Evolutionary conservation across 2,329 filamentous ascomycete genomes (phyloP), one percentile per base, ranked within the genome.

Genomic region (Biscogniauxia marginata): DNA sequence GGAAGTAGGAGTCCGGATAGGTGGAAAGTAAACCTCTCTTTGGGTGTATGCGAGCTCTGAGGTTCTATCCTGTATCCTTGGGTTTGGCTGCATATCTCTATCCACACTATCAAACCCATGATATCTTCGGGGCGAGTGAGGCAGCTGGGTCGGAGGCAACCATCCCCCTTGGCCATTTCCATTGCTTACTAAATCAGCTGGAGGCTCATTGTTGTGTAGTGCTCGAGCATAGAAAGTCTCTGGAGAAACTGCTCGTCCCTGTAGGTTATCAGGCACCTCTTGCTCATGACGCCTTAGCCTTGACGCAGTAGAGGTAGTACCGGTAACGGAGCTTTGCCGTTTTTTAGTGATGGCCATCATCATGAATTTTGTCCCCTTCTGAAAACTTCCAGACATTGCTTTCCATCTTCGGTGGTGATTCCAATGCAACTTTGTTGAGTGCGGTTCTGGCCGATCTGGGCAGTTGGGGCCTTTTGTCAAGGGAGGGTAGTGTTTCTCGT

Each of bases 401-500:
- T 39, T 39, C 30, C 13, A 39, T 16, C 13, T 39, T 5, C 9
- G 30, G n/a, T 9, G 9, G 7, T 11, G 6, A 9, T 39, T 39
- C 9, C 30, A 9, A n/a, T n/a, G n/a, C n/a, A n/a, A n/a, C n/a
- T n/a, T n/a, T n/a, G n/a, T n/a, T 39, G 9, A 9, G 49, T 19
- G 19, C 4, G 39, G 30, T n/a, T n/a, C 11, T 16, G 52, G 47
- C 4, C 49, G 53, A 11, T 57, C 59, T 19, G 52, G 49, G 24
- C 25, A 49, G 39, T 57, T 25, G 8, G 55, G 56, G 9, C 52
- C 54, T 47, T 50, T 56, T 1, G 46, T 30, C 2, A 53, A 23
- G 13, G 47, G 54, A 8, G 57, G 60, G n/a, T 53, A 54, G 13
- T 50, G 50, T 20, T 60, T 66, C 46, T 49, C 46, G 4, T 48